A percentile compares a stretch with the other conserved stretches of the same genome.
These are phyloP conservation scores for Fusarium dimerum DNA, from an alignment of 2,329 filamentous ascomycete genomes.

Conservation along the genomic window DNA sequence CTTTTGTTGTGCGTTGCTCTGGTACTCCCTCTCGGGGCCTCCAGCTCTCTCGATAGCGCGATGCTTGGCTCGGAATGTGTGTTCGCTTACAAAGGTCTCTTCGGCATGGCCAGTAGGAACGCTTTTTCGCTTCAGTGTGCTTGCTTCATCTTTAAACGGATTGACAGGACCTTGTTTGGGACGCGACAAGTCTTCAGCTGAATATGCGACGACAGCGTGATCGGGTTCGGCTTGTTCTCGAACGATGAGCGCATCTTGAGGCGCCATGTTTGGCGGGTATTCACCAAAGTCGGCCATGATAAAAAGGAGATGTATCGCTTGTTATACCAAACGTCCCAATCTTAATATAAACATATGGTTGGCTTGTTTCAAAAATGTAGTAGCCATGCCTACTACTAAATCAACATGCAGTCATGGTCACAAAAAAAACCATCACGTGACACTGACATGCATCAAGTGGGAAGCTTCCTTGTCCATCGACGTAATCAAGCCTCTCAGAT, in stretches of 20 bases:
- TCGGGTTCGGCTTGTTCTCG: slow-evolving; percentile 55
- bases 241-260: slow-evolving; percentile 63
- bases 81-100: slow-evolving; percentile 86
- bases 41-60: slow-evolving; percentile 74
- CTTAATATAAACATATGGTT: background rate
- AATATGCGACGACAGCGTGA: slow-evolving; percentile 64
- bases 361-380: background rate
- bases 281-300: slow-evolving; percentile 63
- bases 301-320: slow-evolving; percentile 1
- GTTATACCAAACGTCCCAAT: slow-evolving; percentile 11
- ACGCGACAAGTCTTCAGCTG: slow-evolving; percentile 71
- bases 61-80: slow-evolving; percentile 86
- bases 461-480: background rate
- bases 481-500: background rate
- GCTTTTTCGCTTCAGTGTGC: slow-evolving; percentile 72
- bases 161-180: slow-evolving; percentile 70
- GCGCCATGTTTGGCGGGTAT: slow-evolving; percentile 67
- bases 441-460: slow-evolving; percentile 14
- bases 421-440: slow-evolving; percentile 21
- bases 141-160: slow-evolving; percentile 68
- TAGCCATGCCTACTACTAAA: background rate
- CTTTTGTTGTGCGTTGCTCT: slow-evolving; percentile 61
- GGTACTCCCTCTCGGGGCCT: slow-evolving; percentile 57
- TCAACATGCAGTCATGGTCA: slow-evolving; percentile 6
- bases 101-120: slow-evolving; percentile 83